These are phyloP conservation scores for Pouteria glomerata DNA, from an alignment of 148 eudicot genomes.

Conservation along the genomic window DNA sequence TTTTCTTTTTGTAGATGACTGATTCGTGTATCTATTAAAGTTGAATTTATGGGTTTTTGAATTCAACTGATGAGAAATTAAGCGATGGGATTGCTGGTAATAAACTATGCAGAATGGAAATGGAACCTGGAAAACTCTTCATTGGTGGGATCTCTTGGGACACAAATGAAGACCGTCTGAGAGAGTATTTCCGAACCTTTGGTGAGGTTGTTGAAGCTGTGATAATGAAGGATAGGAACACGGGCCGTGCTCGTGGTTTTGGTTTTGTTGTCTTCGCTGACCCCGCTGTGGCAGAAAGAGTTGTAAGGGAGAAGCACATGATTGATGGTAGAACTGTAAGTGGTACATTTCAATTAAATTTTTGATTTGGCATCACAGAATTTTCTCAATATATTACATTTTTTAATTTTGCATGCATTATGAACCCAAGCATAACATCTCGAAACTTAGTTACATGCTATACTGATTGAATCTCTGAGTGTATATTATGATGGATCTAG, in stretches of 20 bases:
- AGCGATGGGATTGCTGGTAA: constrained; percentile 9
- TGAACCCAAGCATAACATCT: neutral
- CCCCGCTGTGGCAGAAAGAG: constrained; percentile 80
- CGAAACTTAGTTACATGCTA: neutral
- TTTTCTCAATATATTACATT: neutral
- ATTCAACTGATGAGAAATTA: constrained; percentile 1
- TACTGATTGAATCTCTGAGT: neutral
- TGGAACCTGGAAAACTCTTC: constrained; percentile 91
- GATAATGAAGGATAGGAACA: constrained; percentile 94
- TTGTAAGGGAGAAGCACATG: constrained; percentile 80
- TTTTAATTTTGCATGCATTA: neutral
- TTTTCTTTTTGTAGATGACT: neutral
- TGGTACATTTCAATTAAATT: neutral
- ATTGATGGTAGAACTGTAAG: constrained; percentile 95
- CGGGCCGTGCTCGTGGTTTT: constrained; percentile 98
- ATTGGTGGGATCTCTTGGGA: constrained; percentile 99
- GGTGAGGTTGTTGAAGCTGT: constrained; percentile 98
- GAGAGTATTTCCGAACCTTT: constrained; percentile 72
- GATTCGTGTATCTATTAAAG: neutral
- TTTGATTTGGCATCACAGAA: neutral
- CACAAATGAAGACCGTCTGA: constrained; percentile 85
- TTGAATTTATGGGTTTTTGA: neutral
- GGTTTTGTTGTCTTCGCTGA: constrained; percentile 89
- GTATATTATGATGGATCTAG: too few relatives aligned
- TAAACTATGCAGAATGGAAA: constrained; percentile 50